A percentile compares a stretch with the other conserved stretches of the same genome.
Evolutionary conservation across 1,284 basidiomycete species (phyloP).

Genomic region (Hymenochaete sp.): DNA sequence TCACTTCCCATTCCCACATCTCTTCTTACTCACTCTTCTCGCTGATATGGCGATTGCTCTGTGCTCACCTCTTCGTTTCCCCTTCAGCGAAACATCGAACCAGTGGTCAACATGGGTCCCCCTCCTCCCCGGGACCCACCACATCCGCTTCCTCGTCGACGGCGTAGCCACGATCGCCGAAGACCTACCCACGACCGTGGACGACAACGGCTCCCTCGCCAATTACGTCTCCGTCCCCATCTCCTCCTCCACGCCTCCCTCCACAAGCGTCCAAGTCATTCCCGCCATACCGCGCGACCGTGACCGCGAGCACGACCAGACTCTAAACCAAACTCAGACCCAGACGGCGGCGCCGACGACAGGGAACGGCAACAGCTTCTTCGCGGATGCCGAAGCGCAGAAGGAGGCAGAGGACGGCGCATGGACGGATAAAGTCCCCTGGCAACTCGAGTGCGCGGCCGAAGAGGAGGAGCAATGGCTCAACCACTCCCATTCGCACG

Average conservation of each 20-base stretch:
- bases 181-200: constrained; percentile 84
- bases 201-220: constrained; percentile 90
- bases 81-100: constrained; percentile 28
- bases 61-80: constrained; percentile 3
- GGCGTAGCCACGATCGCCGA: constrained; percentile 74
- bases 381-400: constrained; percentile 13
- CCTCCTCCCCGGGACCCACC: constrained; percentile 87
- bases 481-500: constrained; percentile 28
- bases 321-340: constrained; percentile 16
- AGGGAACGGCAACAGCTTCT: constrained; percentile 25
- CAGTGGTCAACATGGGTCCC: constrained; percentile 40
- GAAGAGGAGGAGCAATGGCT: constrained; percentile 75
- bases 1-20: background rate
- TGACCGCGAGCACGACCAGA: too few relatives aligned
- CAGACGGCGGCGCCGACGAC: constrained; percentile 31
- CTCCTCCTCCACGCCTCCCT: constrained; percentile 29
- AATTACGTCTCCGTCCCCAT: constrained; percentile 76
- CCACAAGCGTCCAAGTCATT: constrained; percentile 16
- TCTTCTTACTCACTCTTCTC: constrained; percentile 1
- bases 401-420: constrained; percentile 28
- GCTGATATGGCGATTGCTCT: constrained; percentile 9
- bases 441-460: constrained; percentile 70
- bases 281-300: constrained; percentile 16
- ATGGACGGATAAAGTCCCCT: constrained; percentile 75
- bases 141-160: constrained; percentile 95